A percentile compares a stretch with the other conserved stretches of the same genome.
phyloP scores from a whole-genome alignment of 1,284 basidiomycete species.

The Cystobasidium sp. region DNA sequence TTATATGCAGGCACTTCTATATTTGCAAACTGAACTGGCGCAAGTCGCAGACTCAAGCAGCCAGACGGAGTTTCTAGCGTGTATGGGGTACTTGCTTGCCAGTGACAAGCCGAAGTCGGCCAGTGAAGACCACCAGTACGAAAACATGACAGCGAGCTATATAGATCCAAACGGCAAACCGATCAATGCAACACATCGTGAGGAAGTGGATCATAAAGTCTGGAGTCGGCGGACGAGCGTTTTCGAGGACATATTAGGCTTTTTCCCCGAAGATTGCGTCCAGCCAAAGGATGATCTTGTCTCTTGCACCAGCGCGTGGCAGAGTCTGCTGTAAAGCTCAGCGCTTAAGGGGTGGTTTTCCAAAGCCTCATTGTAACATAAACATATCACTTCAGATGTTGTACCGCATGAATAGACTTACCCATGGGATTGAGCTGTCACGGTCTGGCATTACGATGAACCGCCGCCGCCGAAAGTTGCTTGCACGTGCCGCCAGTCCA shows the following conservation, averaged over 20 bases:
- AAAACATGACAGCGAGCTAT: not conserved
- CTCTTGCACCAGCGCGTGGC: conserved; percentile 24
- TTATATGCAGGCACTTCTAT: conserved; percentile 55
- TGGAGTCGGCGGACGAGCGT: conserved; percentile 52
- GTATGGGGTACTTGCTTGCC: conserved; percentile 55
- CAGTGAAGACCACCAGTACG: not conserved
- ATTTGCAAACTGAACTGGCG: conserved; percentile 56
- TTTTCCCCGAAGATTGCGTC: conserved; percentile 52
- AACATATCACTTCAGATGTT: not conserved
- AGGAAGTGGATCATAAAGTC: not conserved
- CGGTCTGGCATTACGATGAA: not conserved
- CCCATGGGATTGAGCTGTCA: not conserved
- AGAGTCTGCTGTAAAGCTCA: not conserved
- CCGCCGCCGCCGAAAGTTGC: too few species aligned
- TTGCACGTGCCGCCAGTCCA: not conserved
- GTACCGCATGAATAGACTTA: not conserved
- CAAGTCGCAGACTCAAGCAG: conserved; percentile 55
- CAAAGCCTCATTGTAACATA: not conserved
- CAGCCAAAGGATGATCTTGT: conserved; percentile 55
- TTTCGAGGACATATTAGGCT: conserved; percentile 54
- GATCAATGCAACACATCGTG: too few species aligned
- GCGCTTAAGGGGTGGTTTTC: too few species aligned
- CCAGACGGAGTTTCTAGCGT: conserved; percentile 55
- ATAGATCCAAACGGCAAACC: not conserved
- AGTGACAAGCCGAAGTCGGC: conserved; percentile 40